Conservation (phyloP, 1,284 basidiomycete genomes). For the Clitocybe nebularis region DNA sequence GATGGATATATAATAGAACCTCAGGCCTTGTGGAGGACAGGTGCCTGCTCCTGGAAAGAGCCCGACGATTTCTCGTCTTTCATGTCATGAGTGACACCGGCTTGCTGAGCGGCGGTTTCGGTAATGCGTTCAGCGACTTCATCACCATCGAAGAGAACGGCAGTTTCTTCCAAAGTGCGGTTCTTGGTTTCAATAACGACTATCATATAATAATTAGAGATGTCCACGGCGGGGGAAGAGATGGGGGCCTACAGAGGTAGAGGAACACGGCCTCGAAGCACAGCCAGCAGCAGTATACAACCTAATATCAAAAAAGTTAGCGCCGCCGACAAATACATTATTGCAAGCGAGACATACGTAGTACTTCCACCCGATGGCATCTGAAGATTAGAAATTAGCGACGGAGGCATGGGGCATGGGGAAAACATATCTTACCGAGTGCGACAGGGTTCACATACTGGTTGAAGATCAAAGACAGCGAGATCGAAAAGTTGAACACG, state of each 20-base stretch:
- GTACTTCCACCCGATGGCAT: constrained; percentile 60
- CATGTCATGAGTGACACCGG: constrained; percentile 18
- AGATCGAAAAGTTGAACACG: constrained; percentile 65
- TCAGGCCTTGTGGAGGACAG: constrained; percentile 14
- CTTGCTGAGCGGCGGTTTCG: constrained; percentile 19
- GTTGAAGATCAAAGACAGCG: constrained; percentile 70
- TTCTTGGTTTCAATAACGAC: constrained; percentile 69
- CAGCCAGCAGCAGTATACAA: constrained; percentile 69
- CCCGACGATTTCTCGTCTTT: constrained; percentile 23
- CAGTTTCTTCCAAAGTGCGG: constrained; percentile 71
- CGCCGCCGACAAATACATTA: too few species aligned
- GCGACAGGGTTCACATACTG: constrained; percentile 81
- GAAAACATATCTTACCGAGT: constrained; percentile 23
- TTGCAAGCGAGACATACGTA: constrained; percentile 36
- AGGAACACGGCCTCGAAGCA: constrained; percentile 58
- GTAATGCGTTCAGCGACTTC: constrained; percentile 43
- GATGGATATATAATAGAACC: neutral
- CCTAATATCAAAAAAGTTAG: constrained; percentile 24
- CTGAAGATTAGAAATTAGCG: constrained; percentile 11
- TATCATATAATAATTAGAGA: constrained; percentile 12
- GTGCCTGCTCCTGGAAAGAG: constrained; percentile 24
- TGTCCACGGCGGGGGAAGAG: neutral
- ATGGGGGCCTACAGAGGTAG: constrained; percentile 45
- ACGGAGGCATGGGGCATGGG: neutral
- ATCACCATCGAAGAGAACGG: constrained; percentile 68